Evolutionary conservation across 106 monocot genomes (phyloP).

Genomic region (Dendrobium huoshanense): DNA sequence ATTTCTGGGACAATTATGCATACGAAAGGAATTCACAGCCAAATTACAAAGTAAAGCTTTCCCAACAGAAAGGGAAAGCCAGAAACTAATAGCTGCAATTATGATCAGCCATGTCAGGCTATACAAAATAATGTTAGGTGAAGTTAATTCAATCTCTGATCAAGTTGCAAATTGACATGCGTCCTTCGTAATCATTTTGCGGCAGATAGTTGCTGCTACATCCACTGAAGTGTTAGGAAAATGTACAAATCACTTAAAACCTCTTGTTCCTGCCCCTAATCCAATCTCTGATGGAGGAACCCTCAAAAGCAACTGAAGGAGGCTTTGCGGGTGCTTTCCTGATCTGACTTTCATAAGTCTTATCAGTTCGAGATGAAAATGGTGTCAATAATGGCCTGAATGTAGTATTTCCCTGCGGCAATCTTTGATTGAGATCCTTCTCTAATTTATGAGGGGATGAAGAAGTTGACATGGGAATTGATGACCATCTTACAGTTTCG

Average conservation of each 20-base stretch:
- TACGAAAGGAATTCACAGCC: not conserved
- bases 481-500: conserved; percentile 31
- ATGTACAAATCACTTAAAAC: conserved; percentile 24
- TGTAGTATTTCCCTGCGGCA: conserved; percentile 4
- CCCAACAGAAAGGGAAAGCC: not conserved
- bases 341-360: conserved; percentile 25
- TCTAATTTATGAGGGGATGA: conserved; percentile 25
- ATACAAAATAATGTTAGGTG: not conserved
- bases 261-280: conserved; percentile 44
- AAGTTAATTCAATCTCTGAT: conserved; percentile 6
- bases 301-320: conserved; percentile 13
- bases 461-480: conserved; percentile 11
- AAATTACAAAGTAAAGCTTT: not conserved
- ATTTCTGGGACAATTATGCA: not conserved
- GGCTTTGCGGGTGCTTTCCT: conserved; percentile 23
- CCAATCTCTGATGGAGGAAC: conserved; percentile 38
- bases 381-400: conserved; percentile 10
- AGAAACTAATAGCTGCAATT: not conserved
- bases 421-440: conserved; percentile 14
- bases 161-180: not conserved
- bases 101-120: conserved; percentile 5
- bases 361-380: conserved; percentile 18
- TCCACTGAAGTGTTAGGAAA: not conserved
- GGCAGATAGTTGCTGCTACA: not conserved
- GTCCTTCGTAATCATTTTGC: not conserved